Percentiles rank a stretch among this genome's conserved stretches.
Conservation (phyloP, 306 rosid genomes). For the Prunus padus region DNA sequence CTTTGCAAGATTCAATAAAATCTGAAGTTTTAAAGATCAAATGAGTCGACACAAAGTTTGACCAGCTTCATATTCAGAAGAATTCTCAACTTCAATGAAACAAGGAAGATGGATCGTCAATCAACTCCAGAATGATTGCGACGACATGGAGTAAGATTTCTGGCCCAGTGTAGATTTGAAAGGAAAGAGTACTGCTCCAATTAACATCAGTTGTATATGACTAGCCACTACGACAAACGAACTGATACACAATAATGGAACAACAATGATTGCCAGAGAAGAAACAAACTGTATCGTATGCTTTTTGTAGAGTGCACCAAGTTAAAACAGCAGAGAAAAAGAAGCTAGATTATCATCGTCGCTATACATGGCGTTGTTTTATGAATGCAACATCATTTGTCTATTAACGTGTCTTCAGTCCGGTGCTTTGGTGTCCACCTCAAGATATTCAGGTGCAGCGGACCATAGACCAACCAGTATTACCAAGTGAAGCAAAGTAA, state of each 20-base stretch:
- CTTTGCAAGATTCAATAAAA: no score
- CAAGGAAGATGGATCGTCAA: neutral
- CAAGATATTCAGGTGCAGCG: slow-evolving; percentile 69
- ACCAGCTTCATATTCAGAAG: no score
- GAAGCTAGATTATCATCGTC: neutral
- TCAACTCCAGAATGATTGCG: neutral
- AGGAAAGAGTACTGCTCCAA: neutral
- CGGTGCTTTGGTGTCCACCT: slow-evolving; percentile 33
- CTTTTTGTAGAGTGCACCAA: neutral
- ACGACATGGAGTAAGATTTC: neutral
- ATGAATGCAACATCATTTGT: slow-evolving; percentile 23
- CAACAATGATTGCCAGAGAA: neutral
- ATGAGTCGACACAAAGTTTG: no score
- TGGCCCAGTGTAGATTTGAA: no score
- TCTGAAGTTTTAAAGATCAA: no score
- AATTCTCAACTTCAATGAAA: no score
- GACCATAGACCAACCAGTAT: slow-evolving; percentile 81
- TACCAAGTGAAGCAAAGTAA: slow-evolving; percentile 58
- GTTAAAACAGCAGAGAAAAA: neutral
- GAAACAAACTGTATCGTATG: neutral
- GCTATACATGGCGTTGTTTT: neutral
- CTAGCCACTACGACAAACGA: neutral
- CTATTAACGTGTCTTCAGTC: slow-evolving; percentile 39
- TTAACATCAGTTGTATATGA: no score
- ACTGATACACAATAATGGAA: neutral